phyloP scores from a whole-genome alignment of 257 asterid genomes.

The Solanum appendiculatum region DNA sequence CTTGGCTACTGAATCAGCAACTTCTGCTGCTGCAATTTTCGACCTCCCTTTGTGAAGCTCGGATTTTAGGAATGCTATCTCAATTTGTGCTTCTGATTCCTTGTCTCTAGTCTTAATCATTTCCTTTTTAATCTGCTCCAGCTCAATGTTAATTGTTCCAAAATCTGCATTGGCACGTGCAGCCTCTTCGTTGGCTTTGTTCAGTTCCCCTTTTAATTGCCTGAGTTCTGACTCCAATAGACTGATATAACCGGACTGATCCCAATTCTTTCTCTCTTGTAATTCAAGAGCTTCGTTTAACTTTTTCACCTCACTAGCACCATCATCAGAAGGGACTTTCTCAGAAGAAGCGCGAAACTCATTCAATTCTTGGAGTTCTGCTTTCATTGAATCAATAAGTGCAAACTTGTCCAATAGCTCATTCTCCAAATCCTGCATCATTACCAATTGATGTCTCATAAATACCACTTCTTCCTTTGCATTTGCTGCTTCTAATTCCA shows the following conservation, averaged over 20 bases:
- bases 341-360: conserved; percentile 11
- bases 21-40: conserved; percentile 33
- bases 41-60: conserved; percentile 44
- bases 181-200: conserved; percentile 7
- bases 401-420: conserved; percentile 23
- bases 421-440: conserved; percentile 23
- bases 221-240: conserved; percentile 30
- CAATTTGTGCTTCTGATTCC: conserved; percentile 33
- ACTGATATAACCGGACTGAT: conserved; percentile 20
- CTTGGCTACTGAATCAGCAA: conserved; percentile 34
- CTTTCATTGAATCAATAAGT: conserved; percentile 13
- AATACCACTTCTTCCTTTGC: not conserved
- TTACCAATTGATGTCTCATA: conserved; percentile 3
- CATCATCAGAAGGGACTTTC: conserved; percentile 19
- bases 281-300: conserved; percentile 21
- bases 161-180: not conserved
- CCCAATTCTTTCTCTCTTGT: conserved; percentile 20
- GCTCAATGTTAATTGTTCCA: conserved; percentile 10
- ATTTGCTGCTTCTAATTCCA: conserved; percentile 9
- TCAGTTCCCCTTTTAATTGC: conserved; percentile 12
- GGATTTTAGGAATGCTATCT: conserved; percentile 36
- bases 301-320: conserved; percentile 4
- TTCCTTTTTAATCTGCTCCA: conserved; percentile 17
- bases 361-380: conserved; percentile 23
- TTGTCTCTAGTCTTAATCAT: conserved; percentile 12